Evolutionary conservation across 176 grass and related monocot genomes (phyloP).

Genomic region (Triticum monococcum): DNA sequence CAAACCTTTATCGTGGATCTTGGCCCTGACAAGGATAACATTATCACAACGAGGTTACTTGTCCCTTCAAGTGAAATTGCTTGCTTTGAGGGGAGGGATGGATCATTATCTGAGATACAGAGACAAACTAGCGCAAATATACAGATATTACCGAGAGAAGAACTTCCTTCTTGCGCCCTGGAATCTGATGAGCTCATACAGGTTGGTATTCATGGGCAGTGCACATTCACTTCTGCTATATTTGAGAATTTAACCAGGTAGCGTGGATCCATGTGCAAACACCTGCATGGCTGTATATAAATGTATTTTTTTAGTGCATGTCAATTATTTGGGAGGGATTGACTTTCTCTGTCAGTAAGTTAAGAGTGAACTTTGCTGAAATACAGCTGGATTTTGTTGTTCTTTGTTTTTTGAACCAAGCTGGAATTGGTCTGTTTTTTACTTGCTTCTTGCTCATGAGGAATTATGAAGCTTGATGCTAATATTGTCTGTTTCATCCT

Average conservation of each 20-base stretch:
- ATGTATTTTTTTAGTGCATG: not conserved
- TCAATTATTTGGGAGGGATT: slow-evolving; percentile 7
- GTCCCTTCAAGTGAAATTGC: slow-evolving; percentile 84
- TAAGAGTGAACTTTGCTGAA: not conserved
- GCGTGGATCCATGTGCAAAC: not conserved
- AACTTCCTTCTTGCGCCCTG: slow-evolving; percentile 73
- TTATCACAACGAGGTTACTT: slow-evolving; percentile 93
- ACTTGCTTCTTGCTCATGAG: not conserved
- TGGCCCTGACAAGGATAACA: slow-evolving; percentile 93
- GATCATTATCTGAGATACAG: slow-evolving; percentile 84
- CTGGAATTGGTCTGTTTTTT: not conserved
- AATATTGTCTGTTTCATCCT: not conserved
- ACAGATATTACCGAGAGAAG: slow-evolving; percentile 92
- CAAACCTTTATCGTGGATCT: slow-evolving; percentile 94
- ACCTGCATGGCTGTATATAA: not conserved
- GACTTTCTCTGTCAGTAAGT: not conserved
- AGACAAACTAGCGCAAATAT: slow-evolving; percentile 78
- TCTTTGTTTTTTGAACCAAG: slow-evolving; percentile 15
- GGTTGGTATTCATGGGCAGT: slow-evolving; percentile 49
- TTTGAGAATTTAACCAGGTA: slow-evolving; percentile 17
- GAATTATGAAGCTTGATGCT: not conserved
- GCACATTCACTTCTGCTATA: not conserved
- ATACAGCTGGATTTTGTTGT: not conserved
- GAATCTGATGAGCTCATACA: slow-evolving; percentile 97
- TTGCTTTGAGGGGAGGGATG: slow-evolving; percentile 77